Evolutionary conservation across 2,329 filamentous ascomycete genomes (phyloP).

Genomic region (Diplodia seriata): DNA sequence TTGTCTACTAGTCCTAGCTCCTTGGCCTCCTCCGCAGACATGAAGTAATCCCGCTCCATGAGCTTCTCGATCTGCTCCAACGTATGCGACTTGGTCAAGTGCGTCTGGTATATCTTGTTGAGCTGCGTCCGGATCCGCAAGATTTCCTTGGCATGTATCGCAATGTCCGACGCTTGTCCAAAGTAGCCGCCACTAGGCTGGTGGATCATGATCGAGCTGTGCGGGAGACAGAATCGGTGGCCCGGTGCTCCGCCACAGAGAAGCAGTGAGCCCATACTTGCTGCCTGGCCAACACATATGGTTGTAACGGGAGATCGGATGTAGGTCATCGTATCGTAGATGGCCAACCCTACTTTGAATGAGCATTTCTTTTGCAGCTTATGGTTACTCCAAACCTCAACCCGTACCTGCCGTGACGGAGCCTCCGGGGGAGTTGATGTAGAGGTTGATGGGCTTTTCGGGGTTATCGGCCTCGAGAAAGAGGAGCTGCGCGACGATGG

Average conservation of each 20-base stretch:
- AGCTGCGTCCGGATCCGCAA: slow-evolving; percentile 82
- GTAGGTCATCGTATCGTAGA: slow-evolving; percentile 99
- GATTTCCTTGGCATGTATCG: slow-evolving; percentile 98
- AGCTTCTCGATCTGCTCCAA: slow-evolving; percentile 87
- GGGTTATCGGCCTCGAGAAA: slow-evolving; percentile 98
- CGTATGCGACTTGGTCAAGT: slow-evolving; percentile 79
- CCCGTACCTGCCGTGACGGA: slow-evolving; percentile 77
- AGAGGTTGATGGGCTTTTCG: slow-evolving; percentile 93
- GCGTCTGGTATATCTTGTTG: slow-evolving; percentile 86
- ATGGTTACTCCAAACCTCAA: background rate
- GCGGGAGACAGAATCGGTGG: slow-evolving; percentile 87
- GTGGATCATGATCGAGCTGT: slow-evolving; percentile 96
- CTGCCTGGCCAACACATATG: slow-evolving; percentile 92
- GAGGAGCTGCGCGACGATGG: slow-evolving; percentile 92
- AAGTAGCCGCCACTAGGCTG: slow-evolving; percentile 82
- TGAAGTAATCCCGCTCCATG: slow-evolving; percentile 97
- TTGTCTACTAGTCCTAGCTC: slow-evolving; percentile 92
- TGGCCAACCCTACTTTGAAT: slow-evolving; percentile 65
- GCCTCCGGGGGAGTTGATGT: slow-evolving; percentile 96
- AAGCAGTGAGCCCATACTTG: slow-evolving; percentile 91
- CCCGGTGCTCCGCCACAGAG: slow-evolving; percentile 85
- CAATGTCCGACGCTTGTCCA: slow-evolving; percentile 78
- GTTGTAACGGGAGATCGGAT: slow-evolving; percentile 92
- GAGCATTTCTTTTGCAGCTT: slow-evolving; percentile 32
- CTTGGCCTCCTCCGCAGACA: slow-evolving; percentile 85